phyloP scores from a whole-genome alignment of 2,329 filamentous ascomycete species.

The Trichophyton simii region DNA sequence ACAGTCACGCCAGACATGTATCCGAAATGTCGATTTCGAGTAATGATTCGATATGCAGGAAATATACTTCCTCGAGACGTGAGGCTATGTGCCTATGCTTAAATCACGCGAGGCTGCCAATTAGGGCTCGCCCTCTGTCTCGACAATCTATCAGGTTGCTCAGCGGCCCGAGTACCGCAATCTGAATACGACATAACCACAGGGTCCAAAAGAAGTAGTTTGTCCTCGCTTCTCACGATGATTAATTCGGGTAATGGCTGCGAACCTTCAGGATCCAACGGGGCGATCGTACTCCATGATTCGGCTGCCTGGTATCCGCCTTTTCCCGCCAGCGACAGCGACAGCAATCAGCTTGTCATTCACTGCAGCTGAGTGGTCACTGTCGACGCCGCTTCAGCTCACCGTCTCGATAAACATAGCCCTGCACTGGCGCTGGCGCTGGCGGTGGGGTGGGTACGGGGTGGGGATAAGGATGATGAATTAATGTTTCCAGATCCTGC shows the following conservation, averaged over 20 bases:
- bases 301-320: background rate
- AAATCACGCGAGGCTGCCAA: background rate
- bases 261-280: background rate
- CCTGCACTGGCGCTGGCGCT: too few species aligned
- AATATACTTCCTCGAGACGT: background rate
- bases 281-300: background rate
- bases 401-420: background rate
- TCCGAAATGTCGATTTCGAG: background rate
- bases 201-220: background rate
- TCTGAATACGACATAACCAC: background rate
- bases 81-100: background rate
- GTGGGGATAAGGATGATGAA: too few species aligned
- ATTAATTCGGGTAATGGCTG: background rate
- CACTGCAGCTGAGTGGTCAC: background rate
- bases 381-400: background rate
- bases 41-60: background rate
- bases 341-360: background rate
- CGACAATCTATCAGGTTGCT: background rate
- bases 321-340: background rate
- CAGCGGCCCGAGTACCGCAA: background rate
- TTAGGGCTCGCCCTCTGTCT: background rate
- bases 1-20: background rate
- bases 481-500: too few species aligned
- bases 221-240: background rate
- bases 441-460: too few species aligned